Evolutionary conservation across 2,329 filamentous ascomycete genomes (phyloP).

Genomic region (Tolypocladium paradoxum): DNA sequence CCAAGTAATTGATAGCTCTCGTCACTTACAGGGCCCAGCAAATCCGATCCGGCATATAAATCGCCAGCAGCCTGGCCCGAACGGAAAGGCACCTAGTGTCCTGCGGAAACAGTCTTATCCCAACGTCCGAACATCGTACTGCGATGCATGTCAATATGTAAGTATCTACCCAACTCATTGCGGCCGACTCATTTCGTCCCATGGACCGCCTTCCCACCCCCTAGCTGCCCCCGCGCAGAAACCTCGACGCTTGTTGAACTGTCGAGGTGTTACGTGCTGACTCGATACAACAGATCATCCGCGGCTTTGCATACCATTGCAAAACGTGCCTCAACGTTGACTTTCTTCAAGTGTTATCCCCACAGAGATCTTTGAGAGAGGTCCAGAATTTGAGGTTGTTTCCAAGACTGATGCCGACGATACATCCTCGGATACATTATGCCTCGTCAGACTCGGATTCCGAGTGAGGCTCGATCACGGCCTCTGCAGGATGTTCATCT

Average conservation of each 20-base stretch:
- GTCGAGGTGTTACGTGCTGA: not conserved
- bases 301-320: not conserved
- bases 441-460: not conserved
- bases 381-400: not conserved
- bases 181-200: not conserved
- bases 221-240: no score
- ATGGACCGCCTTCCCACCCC: no score
- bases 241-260: not conserved
- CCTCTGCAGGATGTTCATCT: no score
- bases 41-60: no score
- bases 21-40: no score
- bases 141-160: not conserved
- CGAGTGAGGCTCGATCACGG: not conserved
- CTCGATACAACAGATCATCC: not conserved
- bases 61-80: no score
- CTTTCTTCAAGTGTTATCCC: not conserved
- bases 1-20: no score
- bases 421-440: not conserved
- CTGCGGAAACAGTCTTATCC: no score
- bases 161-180: not conserved
- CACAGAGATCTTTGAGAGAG: not conserved
- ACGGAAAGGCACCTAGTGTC: no score
- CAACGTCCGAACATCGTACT: not conserved
- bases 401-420: not conserved
- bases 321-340: not conserved